Percentiles rank a stretch among this genome's conserved stretches.
These are phyloP conservation scores for Patellifolia procumbens DNA, from an alignment of 179 eudicot genomes.

Conservation along the genomic window DNA sequence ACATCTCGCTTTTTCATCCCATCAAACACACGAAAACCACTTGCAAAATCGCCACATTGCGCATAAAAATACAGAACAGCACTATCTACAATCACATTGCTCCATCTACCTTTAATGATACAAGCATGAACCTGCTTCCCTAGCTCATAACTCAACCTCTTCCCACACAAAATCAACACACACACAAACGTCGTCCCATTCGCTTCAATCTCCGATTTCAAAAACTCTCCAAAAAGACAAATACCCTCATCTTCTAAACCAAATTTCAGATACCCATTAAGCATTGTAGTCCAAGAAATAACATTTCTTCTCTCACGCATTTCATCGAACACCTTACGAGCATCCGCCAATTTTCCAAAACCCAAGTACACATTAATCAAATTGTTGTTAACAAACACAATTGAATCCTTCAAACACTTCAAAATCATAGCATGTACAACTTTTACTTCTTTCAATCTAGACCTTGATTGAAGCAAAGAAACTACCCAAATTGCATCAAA, in stretches of 20 bases:
- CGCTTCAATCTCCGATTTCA: constrained; percentile 39
- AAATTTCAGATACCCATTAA: constrained; percentile 64
- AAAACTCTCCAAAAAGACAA: constrained; percentile 39
- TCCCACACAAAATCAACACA: constrained; percentile 58
- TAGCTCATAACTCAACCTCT: constrained; percentile 50
- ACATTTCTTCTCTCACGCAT: constrained; percentile 56
- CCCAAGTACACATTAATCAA: constrained; percentile 51
- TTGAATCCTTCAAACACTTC: constrained; percentile 33
- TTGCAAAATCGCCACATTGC: constrained; percentile 53
- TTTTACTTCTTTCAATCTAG: constrained; percentile 37
- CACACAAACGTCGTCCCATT: constrained; percentile 65
- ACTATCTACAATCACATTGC: constrained; percentile 62
- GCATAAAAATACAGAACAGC: constrained; percentile 60
- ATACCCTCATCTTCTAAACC: constrained; percentile 56
- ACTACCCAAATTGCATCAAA: constrained; percentile 36
- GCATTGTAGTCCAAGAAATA: constrained; percentile 82
- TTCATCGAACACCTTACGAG: constrained; percentile 71
- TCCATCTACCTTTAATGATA: constrained; percentile 44
- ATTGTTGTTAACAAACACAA: constrained; percentile 50
- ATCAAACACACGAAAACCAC: constrained; percentile 58
- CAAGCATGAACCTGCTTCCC: constrained; percentile 78
- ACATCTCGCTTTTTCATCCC: constrained; percentile 65
- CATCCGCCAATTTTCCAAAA: constrained; percentile 47
- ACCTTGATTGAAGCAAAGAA: constrained; percentile 43
- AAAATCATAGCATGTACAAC: constrained; percentile 45